Evolutionary conservation across 208 protist species (phyloP).

Genomic region (Wallacemonas sp.): DNA sequence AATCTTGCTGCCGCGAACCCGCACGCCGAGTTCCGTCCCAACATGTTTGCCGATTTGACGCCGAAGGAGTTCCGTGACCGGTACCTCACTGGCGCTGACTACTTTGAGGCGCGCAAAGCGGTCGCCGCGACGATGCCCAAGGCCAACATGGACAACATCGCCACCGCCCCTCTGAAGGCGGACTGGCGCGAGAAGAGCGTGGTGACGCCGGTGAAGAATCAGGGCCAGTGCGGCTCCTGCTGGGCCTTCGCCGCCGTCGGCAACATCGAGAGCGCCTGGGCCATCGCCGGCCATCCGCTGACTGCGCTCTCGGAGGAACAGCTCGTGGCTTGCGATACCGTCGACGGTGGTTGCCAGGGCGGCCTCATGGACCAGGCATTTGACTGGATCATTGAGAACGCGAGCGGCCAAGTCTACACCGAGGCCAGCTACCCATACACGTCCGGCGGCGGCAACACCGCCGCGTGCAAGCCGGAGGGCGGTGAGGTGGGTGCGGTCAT

Average conservation of each 20-base stretch:
- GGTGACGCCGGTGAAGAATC: constrained; percentile 94
- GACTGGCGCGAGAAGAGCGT: constrained; percentile 89
- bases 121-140: neutral
- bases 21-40: constrained; percentile 48
- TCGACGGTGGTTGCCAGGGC: constrained; percentile 88
- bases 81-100: constrained; percentile 28
- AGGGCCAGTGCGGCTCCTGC: constrained; percentile 95
- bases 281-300: constrained; percentile 50
- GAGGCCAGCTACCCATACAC: constrained; percentile 89
- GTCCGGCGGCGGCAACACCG: constrained; percentile 37
- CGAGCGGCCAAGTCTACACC: constrained; percentile 61
- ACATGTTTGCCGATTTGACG: constrained; percentile 51
- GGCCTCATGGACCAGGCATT: constrained; percentile 90
- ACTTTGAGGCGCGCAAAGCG: constrained; percentile 4
- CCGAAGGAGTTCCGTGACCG: constrained; percentile 40
- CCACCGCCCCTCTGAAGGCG: neutral
- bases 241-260: constrained; percentile 96
- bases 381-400: constrained; percentile 74
- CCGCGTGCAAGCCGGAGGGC: constrained; percentile 28
- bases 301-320: constrained; percentile 91
- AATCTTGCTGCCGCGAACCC: constrained; percentile 45
- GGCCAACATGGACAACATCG: neutral
- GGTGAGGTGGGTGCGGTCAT: constrained; percentile 68
- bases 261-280: constrained; percentile 84
- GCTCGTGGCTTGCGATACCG: constrained; percentile 92